A percentile compares a stretch with the other conserved stretches of the same genome.
Conservation (phyloP, 1,139 yeast species). For the Hemisphaericaspora subhashii region DNA sequence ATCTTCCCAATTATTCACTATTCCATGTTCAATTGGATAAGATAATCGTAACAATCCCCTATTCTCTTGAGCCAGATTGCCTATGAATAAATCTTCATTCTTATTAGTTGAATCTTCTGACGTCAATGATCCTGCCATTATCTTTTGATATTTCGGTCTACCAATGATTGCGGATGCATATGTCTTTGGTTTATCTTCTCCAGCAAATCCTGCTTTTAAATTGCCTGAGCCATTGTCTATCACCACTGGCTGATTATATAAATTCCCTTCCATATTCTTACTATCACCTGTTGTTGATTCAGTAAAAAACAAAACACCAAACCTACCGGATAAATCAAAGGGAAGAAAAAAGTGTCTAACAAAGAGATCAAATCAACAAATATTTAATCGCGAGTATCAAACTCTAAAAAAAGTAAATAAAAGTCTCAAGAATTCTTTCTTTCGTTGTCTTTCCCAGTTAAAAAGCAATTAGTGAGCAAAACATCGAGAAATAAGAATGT, state of each 20-base stretch:
- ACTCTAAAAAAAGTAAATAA: too few species aligned
- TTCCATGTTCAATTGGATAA: slow-evolving; percentile 81
- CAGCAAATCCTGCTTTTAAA: slow-evolving; percentile 90
- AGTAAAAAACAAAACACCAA: too few species aligned
- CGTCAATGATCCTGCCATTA: slow-evolving; percentile 80
- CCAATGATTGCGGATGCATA: slow-evolving; percentile 62
- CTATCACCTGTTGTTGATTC: neutral
- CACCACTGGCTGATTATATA: slow-evolving; percentile 83
- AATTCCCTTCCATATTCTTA: slow-evolving; percentile 16
- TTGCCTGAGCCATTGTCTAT: slow-evolving; percentile 93
- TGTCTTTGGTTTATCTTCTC: slow-evolving; percentile 76
- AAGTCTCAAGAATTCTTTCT: too few species aligned
- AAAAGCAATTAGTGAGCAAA: too few species aligned
- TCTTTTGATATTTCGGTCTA: slow-evolving; percentile 75
- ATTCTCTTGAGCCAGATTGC: slow-evolving; percentile 68
- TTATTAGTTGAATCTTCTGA: slow-evolving; percentile 21
- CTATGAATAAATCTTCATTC: slow-evolving; percentile 56
- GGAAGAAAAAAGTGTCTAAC: slow-evolving; percentile 8
- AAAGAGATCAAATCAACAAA: too few species aligned
- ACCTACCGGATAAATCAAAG: too few species aligned
- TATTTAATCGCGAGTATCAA: too few species aligned
- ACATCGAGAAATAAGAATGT: slow-evolving; percentile 8
- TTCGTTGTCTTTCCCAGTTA: too few species aligned
- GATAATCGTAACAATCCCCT: slow-evolving; percentile 70
- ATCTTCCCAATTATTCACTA: slow-evolving; percentile 82